Conservation (phyloP, 495 filamentous ascomycete genomes). For the Xylaria flabelliformis region DNA sequence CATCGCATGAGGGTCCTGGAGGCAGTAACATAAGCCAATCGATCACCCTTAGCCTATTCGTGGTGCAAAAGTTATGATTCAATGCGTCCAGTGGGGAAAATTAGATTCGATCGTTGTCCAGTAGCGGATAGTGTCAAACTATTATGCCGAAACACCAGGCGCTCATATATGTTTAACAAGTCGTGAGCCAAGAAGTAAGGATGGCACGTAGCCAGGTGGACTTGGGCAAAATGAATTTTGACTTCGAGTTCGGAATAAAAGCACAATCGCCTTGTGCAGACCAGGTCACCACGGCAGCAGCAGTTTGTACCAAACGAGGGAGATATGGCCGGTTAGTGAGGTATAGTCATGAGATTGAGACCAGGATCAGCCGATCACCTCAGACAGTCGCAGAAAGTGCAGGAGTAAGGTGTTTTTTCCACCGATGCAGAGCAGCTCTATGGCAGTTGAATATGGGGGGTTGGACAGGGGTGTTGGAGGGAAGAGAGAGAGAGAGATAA, state of each 20-base stretch:
- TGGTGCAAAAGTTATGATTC: conserved; percentile 6
- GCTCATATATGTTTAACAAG: neutral
- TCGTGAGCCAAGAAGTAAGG: neutral
- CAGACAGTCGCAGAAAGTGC: conserved; percentile 7
- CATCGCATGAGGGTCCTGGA: conserved; percentile 38
- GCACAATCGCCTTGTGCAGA: neutral
- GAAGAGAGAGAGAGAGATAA: neutral
- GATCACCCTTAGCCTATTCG: neutral
- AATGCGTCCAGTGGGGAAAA: neutral
- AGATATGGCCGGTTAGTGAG: conserved; percentile 1
- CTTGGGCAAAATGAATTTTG: neutral
- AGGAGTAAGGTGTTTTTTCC: neutral
- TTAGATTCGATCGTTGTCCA: neutral
- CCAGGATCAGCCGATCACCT: neutral
- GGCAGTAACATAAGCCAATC: conserved; percentile 21
- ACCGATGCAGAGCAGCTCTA: neutral
- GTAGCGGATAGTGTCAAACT: neutral
- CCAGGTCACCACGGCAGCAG: neutral
- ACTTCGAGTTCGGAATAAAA: neutral
- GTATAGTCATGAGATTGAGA: conserved; percentile 16
- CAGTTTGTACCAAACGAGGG: neutral
- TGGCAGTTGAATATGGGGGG: neutral
- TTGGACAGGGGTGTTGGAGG: neutral
- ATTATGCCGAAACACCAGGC: neutral
- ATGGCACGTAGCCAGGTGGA: neutral